Base-by-base conservation (phyloP, 345 rosid genomes). In the Gossypium thurberi region DNA sequence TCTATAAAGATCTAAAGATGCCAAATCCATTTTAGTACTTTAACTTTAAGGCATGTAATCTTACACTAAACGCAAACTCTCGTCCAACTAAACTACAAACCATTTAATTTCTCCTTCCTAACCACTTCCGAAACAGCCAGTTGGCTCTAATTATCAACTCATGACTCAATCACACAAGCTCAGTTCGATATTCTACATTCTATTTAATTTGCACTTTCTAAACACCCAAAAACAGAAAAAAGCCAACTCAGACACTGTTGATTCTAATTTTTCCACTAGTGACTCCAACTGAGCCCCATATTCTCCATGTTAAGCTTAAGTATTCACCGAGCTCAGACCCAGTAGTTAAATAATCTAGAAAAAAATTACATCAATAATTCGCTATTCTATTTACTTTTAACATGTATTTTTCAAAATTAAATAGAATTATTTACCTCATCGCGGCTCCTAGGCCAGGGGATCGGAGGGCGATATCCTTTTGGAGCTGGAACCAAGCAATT, bases 401-500 rank as follows among this genome's bases (percentile, higher is more conserved):
- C 17, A 58, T 33, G 8, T 33, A 14, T 43, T 9, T 44, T 10
- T 43, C 13, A 20, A 61, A 52, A 23, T 17, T 28, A 62, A 68
- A 33, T 25, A 47, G 50, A 25, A 28, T 51, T 28, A 4, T 17
- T 51, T 75, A 94, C 98, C 97, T 95, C 96, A 50, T 89, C 91
- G 12, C 99, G 97, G 85, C 99, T 93, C 79, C 70, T 80, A 6
- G 98, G 99, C 99, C 99, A 95, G 0, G 94, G 93, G 71, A 95
- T 84, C 3, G 94, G 94, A 56, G 58, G 68, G 56, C 81, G 80
- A 76, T 95, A 95, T 7, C 93, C 92, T 70, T 81, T 82, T 0
- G 99, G 99, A 12, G 87, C 69, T 1, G 97, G 93, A 13, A 95
- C 87, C 80, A 87, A 80, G 79, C 99, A 95, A 85, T 89, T 85